These are phyloP conservation scores for Vitis rotundifolia DNA, from an alignment of 164 flowering plant species.

Conservation along the genomic window DNA sequence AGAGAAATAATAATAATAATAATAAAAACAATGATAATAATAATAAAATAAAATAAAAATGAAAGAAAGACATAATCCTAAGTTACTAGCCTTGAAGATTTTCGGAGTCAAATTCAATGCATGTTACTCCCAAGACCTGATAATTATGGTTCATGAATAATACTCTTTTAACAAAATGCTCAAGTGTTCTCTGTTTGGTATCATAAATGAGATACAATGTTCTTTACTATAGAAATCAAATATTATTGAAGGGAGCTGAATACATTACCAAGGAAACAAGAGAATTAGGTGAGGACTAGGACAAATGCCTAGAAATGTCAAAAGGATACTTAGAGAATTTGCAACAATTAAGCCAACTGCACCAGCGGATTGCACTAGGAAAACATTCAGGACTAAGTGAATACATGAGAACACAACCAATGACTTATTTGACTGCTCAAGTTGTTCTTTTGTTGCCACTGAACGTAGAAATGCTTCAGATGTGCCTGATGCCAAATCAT, in stretches of 20 bases:
- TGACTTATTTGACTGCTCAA: constrained; percentile 71
- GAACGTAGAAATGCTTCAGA: constrained; percentile 98
- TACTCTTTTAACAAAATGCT: not conserved
- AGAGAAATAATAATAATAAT: no score
- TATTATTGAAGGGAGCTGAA: not conserved
- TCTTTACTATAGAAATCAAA: not conserved
- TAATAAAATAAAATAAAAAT: no score
- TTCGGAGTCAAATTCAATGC: no score
- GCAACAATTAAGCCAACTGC: constrained; percentile 87
- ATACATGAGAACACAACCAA: constrained; percentile 75
- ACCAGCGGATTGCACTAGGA: constrained; percentile 68
- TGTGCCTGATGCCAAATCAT: constrained; percentile 61
- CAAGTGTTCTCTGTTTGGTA: not conserved
- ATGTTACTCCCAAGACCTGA: no score
- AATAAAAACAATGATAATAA: no score
- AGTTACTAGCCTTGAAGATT: no score
- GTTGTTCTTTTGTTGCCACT: constrained; percentile 75
- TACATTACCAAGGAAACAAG: not conserved
- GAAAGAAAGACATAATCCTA: no score
- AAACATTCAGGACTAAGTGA: constrained; percentile 61
- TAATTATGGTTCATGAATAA: no score
- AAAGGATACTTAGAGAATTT: constrained; percentile 92
- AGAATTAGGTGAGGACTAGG: not conserved
- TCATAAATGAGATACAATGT: not conserved
- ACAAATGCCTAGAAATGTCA: not conserved